Base-by-base conservation (phyloP, 768 basidiomycete species). In the Lanmaoa rubissima region DNA sequence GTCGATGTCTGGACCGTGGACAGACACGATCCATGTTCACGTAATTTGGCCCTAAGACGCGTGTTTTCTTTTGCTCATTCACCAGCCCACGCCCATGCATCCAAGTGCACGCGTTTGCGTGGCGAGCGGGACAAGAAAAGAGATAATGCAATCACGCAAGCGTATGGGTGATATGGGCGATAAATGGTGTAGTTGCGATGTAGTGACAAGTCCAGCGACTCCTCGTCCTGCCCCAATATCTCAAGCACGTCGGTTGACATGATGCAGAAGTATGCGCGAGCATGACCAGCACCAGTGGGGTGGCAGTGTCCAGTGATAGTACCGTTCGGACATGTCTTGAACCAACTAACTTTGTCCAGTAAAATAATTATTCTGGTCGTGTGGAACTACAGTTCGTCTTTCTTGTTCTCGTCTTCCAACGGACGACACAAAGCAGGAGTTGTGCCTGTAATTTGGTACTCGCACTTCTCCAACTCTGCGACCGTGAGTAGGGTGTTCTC, bases 391-490 rank as follows among this genome's bases (percentile, higher is more conserved):
- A 72, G 49, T 41, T 72, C 71, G 24, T 69, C 71, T 38, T 66
- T 73, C 36, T 38, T 70, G 46, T 61, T 64, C 35, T 61, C 65
- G 24, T 75, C 72, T n/a, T 73, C 76, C 38, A 73, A 64, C 2
- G 70, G 63, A 31, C 83, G 69, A 69, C 94, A 98, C 52, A 97
- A 72, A 2, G 94, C 93, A 12, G 94, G 94, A 0, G 84, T 83
- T 36, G 92, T 94, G 24, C 82, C 94, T 11, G 85, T 91, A 65
- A 94, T 82, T 66, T 87, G 84, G 65, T 98, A 98, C 72, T 95
- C 93, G 75, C 96, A 98, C 76, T 98, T 98, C 74, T 98, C 94
- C 19, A 95, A 81, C 74, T 99, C 97, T 44, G 81, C 80, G 5
- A 98, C 85, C 1, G 85, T 81, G 14, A 87, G 73, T 35, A 99